Conservation (phyloP, 2,329 filamentous ascomycete species). For the Furcasterigmium sp. region DNA sequence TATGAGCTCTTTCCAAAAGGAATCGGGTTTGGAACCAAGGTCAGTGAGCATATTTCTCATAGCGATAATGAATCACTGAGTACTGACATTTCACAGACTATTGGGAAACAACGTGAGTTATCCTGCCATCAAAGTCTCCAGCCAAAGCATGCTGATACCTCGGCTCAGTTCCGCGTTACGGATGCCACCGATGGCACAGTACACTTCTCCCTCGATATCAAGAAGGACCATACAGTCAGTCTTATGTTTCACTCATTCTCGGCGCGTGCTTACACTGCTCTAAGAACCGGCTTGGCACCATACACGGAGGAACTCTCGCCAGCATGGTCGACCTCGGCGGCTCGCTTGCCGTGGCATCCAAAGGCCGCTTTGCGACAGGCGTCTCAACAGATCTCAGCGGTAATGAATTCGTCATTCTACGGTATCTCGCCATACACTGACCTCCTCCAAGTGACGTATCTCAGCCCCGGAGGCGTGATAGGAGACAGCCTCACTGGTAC, state of each 20-base stretch:
- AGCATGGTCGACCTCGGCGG: slow-evolving; percentile 66
- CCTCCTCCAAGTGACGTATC: slow-evolving; percentile 49
- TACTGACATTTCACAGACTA: slow-evolving; percentile 22
- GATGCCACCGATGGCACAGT: slow-evolving; percentile 62
- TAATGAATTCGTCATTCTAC: slow-evolving; percentile 19
- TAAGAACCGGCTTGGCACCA: slow-evolving; percentile 69
- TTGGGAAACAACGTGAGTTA: slow-evolving; percentile 36
- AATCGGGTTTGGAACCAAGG: slow-evolving; percentile 87
- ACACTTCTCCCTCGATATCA: slow-evolving; percentile 70
- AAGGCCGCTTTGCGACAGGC: slow-evolving; percentile 56
- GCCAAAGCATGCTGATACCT: too few species aligned
- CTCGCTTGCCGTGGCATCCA: slow-evolving; percentile 60
- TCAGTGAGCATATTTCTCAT: too few species aligned
- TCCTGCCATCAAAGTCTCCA: too few species aligned
- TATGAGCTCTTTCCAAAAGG: slow-evolving; percentile 76
- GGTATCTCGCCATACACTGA: slow-evolving; percentile 7
- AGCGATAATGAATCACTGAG: too few species aligned
- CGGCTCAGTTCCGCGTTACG: slow-evolving; percentile 60
- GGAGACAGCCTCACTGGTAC: slow-evolving; percentile 52
- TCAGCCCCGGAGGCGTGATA: slow-evolving; percentile 51
- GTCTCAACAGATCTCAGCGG: slow-evolving; percentile 63
- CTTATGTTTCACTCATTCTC: not conserved
- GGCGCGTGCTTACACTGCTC: not conserved
- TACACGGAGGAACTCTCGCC: slow-evolving; percentile 75
- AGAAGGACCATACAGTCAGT: slow-evolving; percentile 67